These are phyloP conservation scores for Stephanodiscus minutulus DNA, from an alignment of 108 stramenopile genomes.

Conservation along the genomic window DNA sequence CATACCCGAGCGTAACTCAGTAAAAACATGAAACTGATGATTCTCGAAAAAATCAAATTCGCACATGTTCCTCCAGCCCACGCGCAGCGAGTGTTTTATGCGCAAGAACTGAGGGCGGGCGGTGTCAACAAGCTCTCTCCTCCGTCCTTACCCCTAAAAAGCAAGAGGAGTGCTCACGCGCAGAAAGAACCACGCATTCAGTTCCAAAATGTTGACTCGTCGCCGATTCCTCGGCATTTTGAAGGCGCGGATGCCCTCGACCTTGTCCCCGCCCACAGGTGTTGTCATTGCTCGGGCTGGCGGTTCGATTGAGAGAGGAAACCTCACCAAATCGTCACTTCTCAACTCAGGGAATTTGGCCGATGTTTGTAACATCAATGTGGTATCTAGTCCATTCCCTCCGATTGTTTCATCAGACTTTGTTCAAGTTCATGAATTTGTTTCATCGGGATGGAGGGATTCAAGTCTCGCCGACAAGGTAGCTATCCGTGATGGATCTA, in stretches of 20 bases:
- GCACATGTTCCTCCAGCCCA: no score
- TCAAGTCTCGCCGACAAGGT: constrained; percentile 42
- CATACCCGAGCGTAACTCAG: no score
- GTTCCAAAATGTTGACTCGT: constrained; percentile 1
- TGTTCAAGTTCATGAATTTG: neutral
- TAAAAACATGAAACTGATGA: no score
- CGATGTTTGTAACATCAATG: constrained; percentile 8
- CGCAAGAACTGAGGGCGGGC: no score
- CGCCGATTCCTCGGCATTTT: neutral
- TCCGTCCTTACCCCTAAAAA: no score
- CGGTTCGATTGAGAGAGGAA: neutral
- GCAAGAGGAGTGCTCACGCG: neutral
- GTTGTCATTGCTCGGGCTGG: neutral
- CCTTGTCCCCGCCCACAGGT: neutral
- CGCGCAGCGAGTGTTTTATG: no score
- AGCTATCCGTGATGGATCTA: constrained; percentile 78
- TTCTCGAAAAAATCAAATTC: no score
- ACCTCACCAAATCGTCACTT: neutral
- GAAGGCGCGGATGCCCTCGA: neutral
- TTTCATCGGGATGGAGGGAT: constrained; percentile 7
- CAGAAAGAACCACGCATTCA: neutral
- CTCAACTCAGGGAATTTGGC: neutral
- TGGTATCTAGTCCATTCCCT: constrained; percentile 5
- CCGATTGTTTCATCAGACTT: neutral
- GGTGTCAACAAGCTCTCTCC: no score